A percentile compares a stretch with the other conserved stretches of the same genome.
Conservation (phyloP, 768 basidiomycete genomes). For the Hypholoma fasciculare region DNA sequence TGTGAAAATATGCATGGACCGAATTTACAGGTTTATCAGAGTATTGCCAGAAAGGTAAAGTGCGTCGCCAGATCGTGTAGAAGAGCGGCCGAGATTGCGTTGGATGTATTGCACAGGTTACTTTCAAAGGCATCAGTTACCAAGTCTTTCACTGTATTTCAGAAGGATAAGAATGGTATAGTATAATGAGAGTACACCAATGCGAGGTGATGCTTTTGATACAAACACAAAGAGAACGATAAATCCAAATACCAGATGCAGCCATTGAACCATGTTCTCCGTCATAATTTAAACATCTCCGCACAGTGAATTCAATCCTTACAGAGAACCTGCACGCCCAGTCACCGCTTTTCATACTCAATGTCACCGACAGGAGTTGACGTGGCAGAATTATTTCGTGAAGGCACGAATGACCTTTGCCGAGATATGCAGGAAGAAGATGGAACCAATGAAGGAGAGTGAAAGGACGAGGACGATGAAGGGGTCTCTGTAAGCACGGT, state of each 20-base stretch:
- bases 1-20: too few relatives aligned
- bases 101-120: too few relatives aligned
- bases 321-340: background rate
- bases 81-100: background rate
- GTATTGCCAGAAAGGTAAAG: too few relatives aligned
- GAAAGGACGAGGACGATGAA: constrained; percentile 96
- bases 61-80: background rate
- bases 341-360: background rate
- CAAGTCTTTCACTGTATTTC: background rate
- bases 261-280: constrained; percentile 8
- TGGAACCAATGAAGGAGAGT: constrained; percentile 94
- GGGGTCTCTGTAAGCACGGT: constrained; percentile 66
- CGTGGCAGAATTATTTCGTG: constrained; percentile 58
- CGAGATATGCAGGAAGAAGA: constrained; percentile 98
- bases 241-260: constrained; percentile 30
- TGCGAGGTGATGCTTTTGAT: constrained; percentile 35
- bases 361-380: background rate
- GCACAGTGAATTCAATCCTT: background rate
- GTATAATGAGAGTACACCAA: constrained; percentile 26
- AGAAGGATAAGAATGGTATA: constrained; percentile 25
- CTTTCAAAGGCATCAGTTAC: background rate
- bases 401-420: constrained; percentile 92
- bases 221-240: constrained; percentile 28
- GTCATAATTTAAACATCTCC: constrained; percentile 16
- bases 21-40: too few relatives aligned